A percentile compares a stretch with the other conserved stretches of the same genome.
phyloP scores from a whole-genome alignment of 768 basidiomycete species.

The Tylopilus vinaceipallidus region DNA sequence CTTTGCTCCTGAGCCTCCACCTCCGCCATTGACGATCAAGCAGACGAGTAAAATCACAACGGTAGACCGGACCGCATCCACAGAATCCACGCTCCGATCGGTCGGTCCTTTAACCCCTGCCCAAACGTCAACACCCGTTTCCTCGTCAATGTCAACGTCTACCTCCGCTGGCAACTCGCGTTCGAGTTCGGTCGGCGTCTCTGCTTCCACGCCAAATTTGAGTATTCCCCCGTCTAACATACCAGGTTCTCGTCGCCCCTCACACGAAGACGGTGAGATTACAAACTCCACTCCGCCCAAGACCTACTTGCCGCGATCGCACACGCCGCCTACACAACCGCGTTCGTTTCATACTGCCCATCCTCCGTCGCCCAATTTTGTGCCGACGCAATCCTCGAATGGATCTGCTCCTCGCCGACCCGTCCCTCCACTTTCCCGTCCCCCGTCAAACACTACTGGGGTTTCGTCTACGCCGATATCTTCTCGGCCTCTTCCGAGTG shows the following conservation, averaged over 20 bases:
- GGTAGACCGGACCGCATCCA: background rate
- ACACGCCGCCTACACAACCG: slow-evolving; percentile 48
- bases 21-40: slow-evolving; percentile 29
- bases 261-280: slow-evolving; percentile 57
- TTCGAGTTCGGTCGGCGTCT: slow-evolving; percentile 24
- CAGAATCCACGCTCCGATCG: background rate
- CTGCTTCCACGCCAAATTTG: slow-evolving; percentile 5
- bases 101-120: slow-evolving; percentile 2
- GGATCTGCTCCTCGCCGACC: slow-evolving; percentile 29
- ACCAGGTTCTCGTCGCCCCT: slow-evolving; percentile 27
- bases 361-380: slow-evolving; percentile 24
- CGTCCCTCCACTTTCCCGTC: slow-evolving; percentile 31
- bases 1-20: slow-evolving; percentile 32
- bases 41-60: slow-evolving; percentile 16
- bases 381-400: slow-evolving; percentile 22
- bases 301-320: slow-evolving; percentile 37
- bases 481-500: slow-evolving; percentile 38
- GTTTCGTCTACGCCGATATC: slow-evolving; percentile 22
- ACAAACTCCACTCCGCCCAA: slow-evolving; percentile 36
- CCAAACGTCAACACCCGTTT: slow-evolving; percentile 11
- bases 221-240: slow-evolving; percentile 4
- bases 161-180: slow-evolving; percentile 24
- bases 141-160: slow-evolving; percentile 24
- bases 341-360: slow-evolving; percentile 40
- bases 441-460: slow-evolving; percentile 23